Evolutionary conservation across 106 monocot species (phyloP).

Genomic region (Dioscorea dumetorum): DNA sequence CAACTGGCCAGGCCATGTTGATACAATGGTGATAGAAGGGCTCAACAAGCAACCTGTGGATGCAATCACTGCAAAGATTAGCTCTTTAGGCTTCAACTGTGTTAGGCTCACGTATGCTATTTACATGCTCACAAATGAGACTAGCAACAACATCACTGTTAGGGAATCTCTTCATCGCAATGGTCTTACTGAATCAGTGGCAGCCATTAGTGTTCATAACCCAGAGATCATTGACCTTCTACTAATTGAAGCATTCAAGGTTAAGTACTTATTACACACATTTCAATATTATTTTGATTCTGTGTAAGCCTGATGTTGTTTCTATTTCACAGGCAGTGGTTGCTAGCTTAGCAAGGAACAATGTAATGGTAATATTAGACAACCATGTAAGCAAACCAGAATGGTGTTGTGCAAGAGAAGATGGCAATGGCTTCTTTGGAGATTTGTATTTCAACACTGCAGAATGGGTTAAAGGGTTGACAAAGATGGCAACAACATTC

Average conservation of each 20-base stretch:
- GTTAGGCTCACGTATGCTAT: background rate
- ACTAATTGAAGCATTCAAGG: background rate
- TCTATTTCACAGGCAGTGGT: conserved; percentile 41
- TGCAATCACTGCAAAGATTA: background rate
- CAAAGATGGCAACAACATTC: conserved; percentile 55
- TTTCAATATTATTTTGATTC: background rate
- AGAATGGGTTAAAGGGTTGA: conserved; percentile 47
- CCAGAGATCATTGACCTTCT: background rate
- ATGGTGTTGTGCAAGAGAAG: conserved; percentile 61
- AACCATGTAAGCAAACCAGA: conserved; percentile 79
- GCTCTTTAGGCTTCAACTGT: background rate
- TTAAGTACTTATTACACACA: background rate
- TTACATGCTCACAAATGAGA: background rate
- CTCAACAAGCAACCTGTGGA: background rate
- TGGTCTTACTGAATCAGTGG: background rate
- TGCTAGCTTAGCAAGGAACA: conserved; percentile 29
- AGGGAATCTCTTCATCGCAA: background rate
- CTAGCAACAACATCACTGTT: background rate
- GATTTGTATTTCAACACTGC: conserved; percentile 58
- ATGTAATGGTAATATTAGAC: conserved; percentile 72
- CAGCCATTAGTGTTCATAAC: background rate
- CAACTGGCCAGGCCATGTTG: background rate
- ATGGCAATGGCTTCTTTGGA: conserved; percentile 74
- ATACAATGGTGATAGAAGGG: background rate
- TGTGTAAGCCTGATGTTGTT: too few relatives aligned